Percentiles rank a stretch among this genome's conserved stretches.
Evolutionary conservation across 768 basidiomycete genomes (phyloP).

Genomic region (Leccinum obscurum): DNA sequence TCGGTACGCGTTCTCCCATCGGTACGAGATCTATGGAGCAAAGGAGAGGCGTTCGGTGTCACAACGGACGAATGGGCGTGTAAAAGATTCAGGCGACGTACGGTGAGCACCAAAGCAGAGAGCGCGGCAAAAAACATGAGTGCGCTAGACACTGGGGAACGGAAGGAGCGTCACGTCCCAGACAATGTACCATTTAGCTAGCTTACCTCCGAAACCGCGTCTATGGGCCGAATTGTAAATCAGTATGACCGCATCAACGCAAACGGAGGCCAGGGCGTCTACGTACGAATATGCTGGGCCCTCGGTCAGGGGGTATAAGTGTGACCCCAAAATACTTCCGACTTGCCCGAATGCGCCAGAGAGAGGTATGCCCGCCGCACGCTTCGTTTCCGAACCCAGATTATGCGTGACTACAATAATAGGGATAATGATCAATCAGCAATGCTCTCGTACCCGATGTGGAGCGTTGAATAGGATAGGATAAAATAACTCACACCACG

Average conservation of each 20-base stretch:
- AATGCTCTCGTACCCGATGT: background rate
- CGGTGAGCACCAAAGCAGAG: conserved; percentile 22
- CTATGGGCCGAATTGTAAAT: conserved; percentile 1
- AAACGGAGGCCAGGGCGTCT: background rate
- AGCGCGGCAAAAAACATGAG: conserved; percentile 27
- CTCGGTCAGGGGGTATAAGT: conserved; percentile 42
- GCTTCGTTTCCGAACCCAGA: conserved; percentile 46
- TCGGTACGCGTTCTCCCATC: conserved; percentile 57
- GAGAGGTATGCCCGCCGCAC: conserved; percentile 42
- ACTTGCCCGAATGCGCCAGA: conserved; percentile 43
- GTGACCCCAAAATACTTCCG: conserved; percentile 42
- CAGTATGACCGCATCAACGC: background rate
- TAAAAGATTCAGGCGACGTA: conserved; percentile 5
- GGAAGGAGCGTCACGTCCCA: background rate
- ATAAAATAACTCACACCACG: conserved; percentile 43
- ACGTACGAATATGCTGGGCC: conserved; percentile 41
- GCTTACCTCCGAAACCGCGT: conserved; percentile 22
- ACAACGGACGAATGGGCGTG: background rate
- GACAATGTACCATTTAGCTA: background rate
- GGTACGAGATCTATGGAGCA: conserved; percentile 55
- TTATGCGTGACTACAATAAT: conserved; percentile 39
- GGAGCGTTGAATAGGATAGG: background rate
- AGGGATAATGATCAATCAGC: background rate
- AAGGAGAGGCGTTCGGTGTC: background rate
- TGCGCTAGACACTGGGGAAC: conserved; percentile 1